phyloP scores from a whole-genome alignment of 352 stramenopile species.

The Pythium scleroteichum region DNA sequence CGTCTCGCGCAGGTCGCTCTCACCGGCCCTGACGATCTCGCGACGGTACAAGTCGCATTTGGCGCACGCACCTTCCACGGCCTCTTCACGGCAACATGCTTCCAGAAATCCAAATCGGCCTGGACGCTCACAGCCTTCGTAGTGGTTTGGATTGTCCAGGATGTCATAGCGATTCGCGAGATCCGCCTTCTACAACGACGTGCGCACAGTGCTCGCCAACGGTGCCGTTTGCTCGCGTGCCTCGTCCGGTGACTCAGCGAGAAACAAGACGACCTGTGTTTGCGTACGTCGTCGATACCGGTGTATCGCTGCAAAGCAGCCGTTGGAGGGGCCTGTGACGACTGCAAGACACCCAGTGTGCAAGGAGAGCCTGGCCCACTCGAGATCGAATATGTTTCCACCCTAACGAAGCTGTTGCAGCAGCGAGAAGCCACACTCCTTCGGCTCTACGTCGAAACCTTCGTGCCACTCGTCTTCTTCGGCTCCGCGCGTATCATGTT shows the following conservation, averaged over 20 bases:
- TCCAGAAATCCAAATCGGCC: slow-evolving; percentile 10
- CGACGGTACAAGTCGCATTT: slow-evolving; percentile 5
- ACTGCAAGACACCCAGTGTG: background rate
- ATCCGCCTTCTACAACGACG: background rate
- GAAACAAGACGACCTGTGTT: background rate
- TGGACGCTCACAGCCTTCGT: background rate
- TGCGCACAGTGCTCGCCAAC: background rate
- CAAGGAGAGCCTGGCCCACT: background rate
- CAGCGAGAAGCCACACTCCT: slow-evolving; percentile 10
- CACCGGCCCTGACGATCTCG: background rate
- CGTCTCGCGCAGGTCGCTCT: background rate
- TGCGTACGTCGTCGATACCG: too few relatives aligned
- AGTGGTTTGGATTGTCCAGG: background rate
- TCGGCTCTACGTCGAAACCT: slow-evolving; percentile 15
- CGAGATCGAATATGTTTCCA: background rate
- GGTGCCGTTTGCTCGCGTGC: background rate
- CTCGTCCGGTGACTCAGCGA: background rate
- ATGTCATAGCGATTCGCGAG: background rate
- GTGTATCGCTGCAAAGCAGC: too few relatives aligned
- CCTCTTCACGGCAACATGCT: slow-evolving; percentile 9
- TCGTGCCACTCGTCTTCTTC: slow-evolving; percentile 12
- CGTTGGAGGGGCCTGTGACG: too few relatives aligned
- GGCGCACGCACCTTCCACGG: slow-evolving; percentile 17
- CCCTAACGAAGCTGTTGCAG: background rate
- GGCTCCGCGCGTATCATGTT: background rate